phyloP scores from a whole-genome alignment of 2,329 filamentous ascomycete species.

The Coleophoma eucalyptorum region DNA sequence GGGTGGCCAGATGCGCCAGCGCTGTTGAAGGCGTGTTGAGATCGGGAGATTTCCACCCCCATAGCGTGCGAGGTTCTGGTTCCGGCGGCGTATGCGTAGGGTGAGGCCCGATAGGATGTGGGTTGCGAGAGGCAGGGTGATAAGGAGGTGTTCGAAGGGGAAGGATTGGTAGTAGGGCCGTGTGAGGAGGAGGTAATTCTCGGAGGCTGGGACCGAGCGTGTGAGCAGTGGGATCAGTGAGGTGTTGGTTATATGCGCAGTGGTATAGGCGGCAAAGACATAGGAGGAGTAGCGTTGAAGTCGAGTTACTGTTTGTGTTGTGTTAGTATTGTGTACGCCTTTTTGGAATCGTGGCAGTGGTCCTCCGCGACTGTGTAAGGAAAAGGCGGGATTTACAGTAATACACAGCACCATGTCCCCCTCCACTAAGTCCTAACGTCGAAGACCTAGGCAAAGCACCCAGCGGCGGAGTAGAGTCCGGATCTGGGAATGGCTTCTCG shows the following conservation, averaged over 20 bases:
- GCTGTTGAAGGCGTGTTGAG: slow-evolving; percentile 38
- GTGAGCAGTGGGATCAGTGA: slow-evolving; percentile 75
- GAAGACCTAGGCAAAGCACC: slow-evolving; percentile 20
- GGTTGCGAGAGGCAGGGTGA: slow-evolving; percentile 68
- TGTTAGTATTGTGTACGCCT: neutral
- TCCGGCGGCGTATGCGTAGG: slow-evolving; percentile 70
- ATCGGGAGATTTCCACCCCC: slow-evolving; percentile 56
- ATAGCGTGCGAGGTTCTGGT: slow-evolving; percentile 69
- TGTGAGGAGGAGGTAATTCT: slow-evolving; percentile 85
- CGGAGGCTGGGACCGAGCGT: slow-evolving; percentile 68
- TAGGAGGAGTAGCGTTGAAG: slow-evolving; percentile 90
- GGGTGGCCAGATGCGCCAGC: slow-evolving; percentile 47
- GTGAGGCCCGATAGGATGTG: slow-evolving; percentile 77
- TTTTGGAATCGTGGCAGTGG: neutral
- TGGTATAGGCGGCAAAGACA: slow-evolving; percentile 71
- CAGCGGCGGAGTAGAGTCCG: slow-evolving; percentile 27
- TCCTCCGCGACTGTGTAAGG: too few relatives aligned
- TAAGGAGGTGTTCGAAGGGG: slow-evolving; percentile 73
- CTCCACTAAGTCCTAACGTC: slow-evolving; percentile 54
- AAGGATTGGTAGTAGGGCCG: slow-evolving; percentile 89
- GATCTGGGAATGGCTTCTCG: slow-evolving; percentile 32
- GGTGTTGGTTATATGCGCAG: slow-evolving; percentile 77
- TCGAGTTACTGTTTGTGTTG: slow-evolving; percentile 53
- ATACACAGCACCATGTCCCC: slow-evolving; percentile 66
- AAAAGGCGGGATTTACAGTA: slow-evolving; percentile 55